Conservation (phyloP, 106 monocot species). For the Agapanthus africanus region DNA sequence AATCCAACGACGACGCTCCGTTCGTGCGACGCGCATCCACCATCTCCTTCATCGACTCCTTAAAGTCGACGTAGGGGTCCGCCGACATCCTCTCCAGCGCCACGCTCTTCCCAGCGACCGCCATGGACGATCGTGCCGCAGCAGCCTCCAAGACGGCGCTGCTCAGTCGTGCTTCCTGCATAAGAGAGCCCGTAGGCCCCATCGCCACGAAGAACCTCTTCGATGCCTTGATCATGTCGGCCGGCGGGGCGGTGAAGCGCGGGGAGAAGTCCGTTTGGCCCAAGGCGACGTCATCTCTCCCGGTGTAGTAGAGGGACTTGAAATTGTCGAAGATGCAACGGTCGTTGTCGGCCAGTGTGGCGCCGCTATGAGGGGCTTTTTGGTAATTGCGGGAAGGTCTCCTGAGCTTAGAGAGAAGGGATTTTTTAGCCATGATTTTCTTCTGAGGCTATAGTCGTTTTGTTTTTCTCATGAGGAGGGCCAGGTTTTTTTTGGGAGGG, state of each 20-base stretch:
- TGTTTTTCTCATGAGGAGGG: neutral
- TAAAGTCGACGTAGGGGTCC: neutral
- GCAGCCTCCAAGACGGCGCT: neutral
- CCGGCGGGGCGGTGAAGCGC: neutral
- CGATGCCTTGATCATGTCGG: neutral
- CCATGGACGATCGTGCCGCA: neutral
- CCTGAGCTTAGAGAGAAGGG: neutral
- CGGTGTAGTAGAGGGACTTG: neutral
- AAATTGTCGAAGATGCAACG: constrained; percentile 6
- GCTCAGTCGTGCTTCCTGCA: neutral
- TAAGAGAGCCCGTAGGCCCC: neutral
- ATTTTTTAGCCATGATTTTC: neutral
- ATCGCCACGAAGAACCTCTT: neutral
- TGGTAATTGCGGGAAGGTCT: neutral
- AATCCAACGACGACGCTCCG: neutral
- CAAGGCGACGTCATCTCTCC: neutral
- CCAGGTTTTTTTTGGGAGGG: neutral
- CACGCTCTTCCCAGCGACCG: neutral
- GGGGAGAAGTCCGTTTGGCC: neutral
- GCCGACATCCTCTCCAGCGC: neutral
- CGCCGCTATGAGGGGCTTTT: neutral
- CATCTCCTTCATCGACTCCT: neutral
- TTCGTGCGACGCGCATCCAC: neutral
- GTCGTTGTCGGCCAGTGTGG: constrained; percentile 7
- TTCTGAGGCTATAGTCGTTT: neutral